Percentiles rank a stretch among this genome's conserved stretches.
Evolutionary conservation across 192 early-diverging fungal species (phyloP).

Genomic region (Dispira simplex): DNA sequence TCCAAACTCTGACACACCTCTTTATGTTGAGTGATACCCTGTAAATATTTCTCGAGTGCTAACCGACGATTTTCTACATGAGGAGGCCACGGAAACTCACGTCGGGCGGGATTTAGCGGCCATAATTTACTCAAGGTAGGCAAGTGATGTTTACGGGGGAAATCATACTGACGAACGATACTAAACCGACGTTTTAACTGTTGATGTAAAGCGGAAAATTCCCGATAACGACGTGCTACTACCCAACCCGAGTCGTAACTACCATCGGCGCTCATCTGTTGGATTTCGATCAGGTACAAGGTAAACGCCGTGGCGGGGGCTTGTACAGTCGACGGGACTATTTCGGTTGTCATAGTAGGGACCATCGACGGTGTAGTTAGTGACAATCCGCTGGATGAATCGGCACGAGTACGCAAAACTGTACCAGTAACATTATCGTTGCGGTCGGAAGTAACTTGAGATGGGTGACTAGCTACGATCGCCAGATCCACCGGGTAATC

Average conservation of each 20-base stretch:
- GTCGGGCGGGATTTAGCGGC: not conserved
- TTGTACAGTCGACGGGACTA: not conserved
- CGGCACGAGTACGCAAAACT: not conserved
- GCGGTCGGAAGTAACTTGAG: not conserved
- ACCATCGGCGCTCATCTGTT: slow-evolving; percentile 34
- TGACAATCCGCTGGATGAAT: not conserved
- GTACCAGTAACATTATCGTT: not conserved
- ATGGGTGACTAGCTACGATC: not conserved
- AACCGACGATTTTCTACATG: slow-evolving; percentile 50
- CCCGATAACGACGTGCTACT: slow-evolving; percentile 63
- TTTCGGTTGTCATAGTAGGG: too few relatives aligned
- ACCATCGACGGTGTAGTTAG: not conserved
- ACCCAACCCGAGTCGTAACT: slow-evolving; percentile 50
- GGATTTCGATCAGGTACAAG: slow-evolving; percentile 44
- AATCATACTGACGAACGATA: slow-evolving; percentile 43
- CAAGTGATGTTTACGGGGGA: slow-evolving; percentile 59
- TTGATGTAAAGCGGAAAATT: slow-evolving; percentile 72
- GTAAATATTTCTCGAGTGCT: slow-evolving; percentile 57
- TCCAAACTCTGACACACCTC: slow-evolving; percentile 43
- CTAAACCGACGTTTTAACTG: slow-evolving; percentile 38
- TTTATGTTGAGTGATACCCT: slow-evolving; percentile 30
- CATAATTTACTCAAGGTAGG: slow-evolving; percentile 35
- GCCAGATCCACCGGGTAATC: too few relatives aligned
- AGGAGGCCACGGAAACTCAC: slow-evolving; percentile 18
- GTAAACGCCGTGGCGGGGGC: slow-evolving; percentile 1